Evolutionary conservation across 1,284 basidiomycete genomes (phyloP).

Genomic region (Entoloma clypeatum): DNA sequence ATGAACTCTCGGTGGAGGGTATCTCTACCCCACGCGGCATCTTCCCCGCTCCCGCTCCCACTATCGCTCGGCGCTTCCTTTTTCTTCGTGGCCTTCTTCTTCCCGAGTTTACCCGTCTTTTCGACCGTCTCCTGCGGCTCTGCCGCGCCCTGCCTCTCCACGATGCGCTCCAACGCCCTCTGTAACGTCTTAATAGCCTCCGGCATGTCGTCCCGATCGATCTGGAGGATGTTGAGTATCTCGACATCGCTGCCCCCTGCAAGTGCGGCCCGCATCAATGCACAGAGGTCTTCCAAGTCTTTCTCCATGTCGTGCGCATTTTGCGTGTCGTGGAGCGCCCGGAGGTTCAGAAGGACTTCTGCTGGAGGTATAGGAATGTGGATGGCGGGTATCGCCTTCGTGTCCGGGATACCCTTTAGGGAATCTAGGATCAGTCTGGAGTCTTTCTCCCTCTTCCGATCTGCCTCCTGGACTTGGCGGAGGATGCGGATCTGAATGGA

Average conservation of each 20-base stretch:
- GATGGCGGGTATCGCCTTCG: neutral
- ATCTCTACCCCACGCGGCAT: conserved; percentile 32
- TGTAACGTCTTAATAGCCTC: conserved; percentile 80
- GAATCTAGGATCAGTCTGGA: conserved; percentile 24
- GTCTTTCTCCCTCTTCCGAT: conserved; percentile 30
- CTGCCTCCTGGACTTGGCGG: conserved; percentile 46
- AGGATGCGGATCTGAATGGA: conserved; percentile 56
- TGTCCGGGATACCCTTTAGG: neutral
- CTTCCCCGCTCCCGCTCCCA: too few relatives aligned
- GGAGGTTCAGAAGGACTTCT: conserved; percentile 30
- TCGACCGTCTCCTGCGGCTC: neutral
- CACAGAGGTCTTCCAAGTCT: conserved; percentile 57
- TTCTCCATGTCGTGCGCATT: conserved; percentile 48
- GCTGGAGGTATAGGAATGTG: neutral
- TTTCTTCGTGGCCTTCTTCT: neutral
- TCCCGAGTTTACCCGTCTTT: neutral
- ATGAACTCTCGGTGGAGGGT: conserved; percentile 48
- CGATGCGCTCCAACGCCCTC: conserved; percentile 50
- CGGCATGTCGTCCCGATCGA: conserved; percentile 66
- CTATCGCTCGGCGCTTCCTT: too few relatives aligned
- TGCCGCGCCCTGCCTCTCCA: conserved; percentile 22
- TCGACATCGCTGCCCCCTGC: conserved; percentile 56
- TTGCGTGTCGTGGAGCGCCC: conserved; percentile 41
- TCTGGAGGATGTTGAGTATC: conserved; percentile 60
- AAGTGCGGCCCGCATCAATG: conserved; percentile 56